phyloP scores from a whole-genome alignment of 108 stramenopile genomes.

The Discostella pseudostelligera region DNA sequence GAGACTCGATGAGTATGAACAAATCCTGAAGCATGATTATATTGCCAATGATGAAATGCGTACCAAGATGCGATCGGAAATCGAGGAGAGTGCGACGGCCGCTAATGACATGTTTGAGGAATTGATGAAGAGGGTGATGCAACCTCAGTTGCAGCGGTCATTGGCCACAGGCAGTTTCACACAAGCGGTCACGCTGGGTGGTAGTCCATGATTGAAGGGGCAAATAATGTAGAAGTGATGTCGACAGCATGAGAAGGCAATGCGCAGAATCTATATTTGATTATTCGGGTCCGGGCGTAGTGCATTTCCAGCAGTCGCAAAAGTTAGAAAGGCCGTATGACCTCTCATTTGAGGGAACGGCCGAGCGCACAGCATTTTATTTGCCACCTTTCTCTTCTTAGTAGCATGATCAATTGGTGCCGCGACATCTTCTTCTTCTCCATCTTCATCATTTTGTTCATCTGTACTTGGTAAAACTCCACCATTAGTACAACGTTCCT shows the following conservation, averaged over 20 bases:
- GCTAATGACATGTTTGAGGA: conserved; percentile 30
- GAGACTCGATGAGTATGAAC: conserved; percentile 39
- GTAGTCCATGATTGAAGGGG: conserved; percentile 1
- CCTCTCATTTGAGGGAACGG: conserved; percentile 89
- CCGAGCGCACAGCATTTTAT: conserved; percentile 62
- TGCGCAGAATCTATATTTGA: no score
- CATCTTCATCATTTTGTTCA: no score
- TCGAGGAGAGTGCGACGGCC: conserved; percentile 37
- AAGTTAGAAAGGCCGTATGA: conserved; percentile 96
- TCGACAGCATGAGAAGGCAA: no score
- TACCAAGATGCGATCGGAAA: conserved; percentile 30
- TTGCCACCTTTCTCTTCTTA: conserved; percentile 25
- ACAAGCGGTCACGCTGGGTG: conserved; percentile 9
- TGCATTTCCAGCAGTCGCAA: conserved; percentile 78
- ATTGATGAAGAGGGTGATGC: conserved; percentile 38
- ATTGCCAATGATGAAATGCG: conserved; percentile 38
- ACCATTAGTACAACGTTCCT: conserved; percentile 21
- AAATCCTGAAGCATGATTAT: conserved; percentile 39
- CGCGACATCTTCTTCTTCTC: conserved; percentile 14
- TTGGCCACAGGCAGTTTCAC: conserved; percentile 7
- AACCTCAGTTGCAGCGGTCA: conserved; percentile 7
- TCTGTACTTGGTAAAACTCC: conserved; percentile 23
- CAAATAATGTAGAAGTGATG: no score
- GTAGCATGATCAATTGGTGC: not conserved
- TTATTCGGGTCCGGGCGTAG: conserved; percentile 47